Percentiles rank a stretch among this genome's conserved stretches.
Evolutionary conservation across 2,329 filamentous ascomycete species (phyloP).

Genomic region (Alternaria conjuncta): DNA sequence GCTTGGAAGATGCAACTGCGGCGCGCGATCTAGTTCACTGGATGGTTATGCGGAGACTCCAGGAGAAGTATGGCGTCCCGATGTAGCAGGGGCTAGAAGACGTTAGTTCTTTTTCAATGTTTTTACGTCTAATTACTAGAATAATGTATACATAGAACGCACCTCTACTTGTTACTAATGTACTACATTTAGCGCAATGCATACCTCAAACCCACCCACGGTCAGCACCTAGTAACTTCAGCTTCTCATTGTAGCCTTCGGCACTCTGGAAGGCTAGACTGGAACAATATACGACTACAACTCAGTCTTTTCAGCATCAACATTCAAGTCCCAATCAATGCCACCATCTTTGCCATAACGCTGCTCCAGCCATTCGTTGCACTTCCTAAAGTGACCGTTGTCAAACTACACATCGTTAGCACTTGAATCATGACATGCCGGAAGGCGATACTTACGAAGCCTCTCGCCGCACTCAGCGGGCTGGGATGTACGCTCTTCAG

Average conservation of each 20-base stretch:
- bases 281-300: not conserved
- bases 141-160: not conserved
- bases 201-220: not conserved
- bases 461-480: constrained; percentile 81
- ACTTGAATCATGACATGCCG: not conserved
- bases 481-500: constrained; percentile 90
- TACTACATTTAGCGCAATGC: not conserved
- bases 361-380: constrained; percentile 82
- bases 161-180: not conserved
- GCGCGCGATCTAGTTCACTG: constrained; percentile 89
- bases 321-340: constrained; percentile 82
- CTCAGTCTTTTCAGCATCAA: constrained; percentile 45
- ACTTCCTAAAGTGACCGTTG: constrained; percentile 79
- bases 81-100: not conserved
- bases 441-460: constrained; percentile 66
- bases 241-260: no score
- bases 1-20: constrained; percentile 85
- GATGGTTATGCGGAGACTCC: constrained; percentile 57
- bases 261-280: not conserved
- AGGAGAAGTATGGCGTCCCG: not conserved
- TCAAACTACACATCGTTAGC: constrained; percentile 64
- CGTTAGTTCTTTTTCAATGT: not conserved
- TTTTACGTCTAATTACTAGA: not conserved
- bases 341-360: constrained; percentile 80
- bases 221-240: no score